Base-by-base conservation (phyloP, 768 basidiomycete species). In the Russula emetica region DNA sequence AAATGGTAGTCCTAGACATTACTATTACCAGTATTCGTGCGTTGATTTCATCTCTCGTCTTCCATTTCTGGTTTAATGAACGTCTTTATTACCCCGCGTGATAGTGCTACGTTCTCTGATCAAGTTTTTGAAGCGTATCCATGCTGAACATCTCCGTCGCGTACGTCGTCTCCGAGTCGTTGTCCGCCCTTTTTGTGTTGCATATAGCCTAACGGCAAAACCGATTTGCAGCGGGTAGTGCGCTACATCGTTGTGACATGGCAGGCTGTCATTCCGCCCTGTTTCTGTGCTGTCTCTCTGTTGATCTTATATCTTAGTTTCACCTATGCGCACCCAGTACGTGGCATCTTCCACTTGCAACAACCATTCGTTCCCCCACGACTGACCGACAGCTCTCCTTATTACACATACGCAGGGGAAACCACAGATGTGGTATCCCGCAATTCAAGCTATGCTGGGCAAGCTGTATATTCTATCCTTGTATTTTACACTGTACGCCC, bases 381-480 rank as follows among this genome's bases (percentile, higher is more conserved):
- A 1, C 36, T 55, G 58, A 51, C 30, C 13, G 22, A 55, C 6
- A n/a, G 22, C 10, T 24, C 8, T 36, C 22, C 2, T 14, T 40
- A 18, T 18, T 18, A 7, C 38, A 18, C 38, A n/a, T 30, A 16
- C 44, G 18, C 49, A 64, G 63, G 54, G 53, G 24, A 9, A 30
- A n/a, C 14, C 5, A 28, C 40, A 51, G 22, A 16, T 44, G 40
- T 64, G 63, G 63, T 64, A 56, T 26, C 4, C 54, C 13, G 10
- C 49, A 34, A 56, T 64, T 9, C 63, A 64, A 45, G 63, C 63
- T 18, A 64, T 64, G 59, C 55, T 64, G 28, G 63, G 59, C 54
- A 64, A 64, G 59, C 40, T 64, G 2, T 64, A 61, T 36, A 40
- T 61, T 36, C 6, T 61, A 42, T 64, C 63, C 9, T 24, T 64